Base-by-base conservation (phyloP, 768 basidiomycete species). In the Termitomyces sp. region DNA sequence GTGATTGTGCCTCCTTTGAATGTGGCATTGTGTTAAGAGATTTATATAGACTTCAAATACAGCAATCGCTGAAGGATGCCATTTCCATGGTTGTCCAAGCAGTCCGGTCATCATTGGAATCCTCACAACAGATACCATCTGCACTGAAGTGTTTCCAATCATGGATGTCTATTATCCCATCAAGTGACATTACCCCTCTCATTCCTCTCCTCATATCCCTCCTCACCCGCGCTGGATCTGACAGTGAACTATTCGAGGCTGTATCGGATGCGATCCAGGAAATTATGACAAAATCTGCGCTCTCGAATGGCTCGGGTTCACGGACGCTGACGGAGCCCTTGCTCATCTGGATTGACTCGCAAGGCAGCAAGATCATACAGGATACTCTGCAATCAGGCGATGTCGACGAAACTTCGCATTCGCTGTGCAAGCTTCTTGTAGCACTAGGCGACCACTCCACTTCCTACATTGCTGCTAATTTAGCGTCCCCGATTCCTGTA, bases 381-480 rank as follows among this genome's bases (percentile, higher is more conserved):
- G 56, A 60, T 3, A 70, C 67, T 2, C 54, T 74, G 14, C 57
- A 63, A 47, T 68, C 69, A 11, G 80, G 78, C 30, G 74, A 73
- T 4, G 73, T 81, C 3, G 78, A 81, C 23, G 82, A 85, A 15
- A 68, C 83, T 2, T 80, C 89, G 0, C 85, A 82, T 61, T 88
- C 87, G 0, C 68, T 94, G 5, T 91, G 89, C 73, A 91, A 91
- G 67, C 78, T 97, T 14, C 74, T 96, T 5, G 81, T 82, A 0
- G 88, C 89, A 0, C 70, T 96, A 1, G 89, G 93, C 0, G 94
- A 97, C 60, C 94, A 95, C 68, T 94, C 92, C 1, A 82, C 87
- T 1, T 71, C 78, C 14, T 94, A 91, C 70, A 75, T 94, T 53
- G 88, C 91, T 5, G 64, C 78, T 6, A 80, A 89, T 62, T 80